Evolutionary conservation across 2,329 filamentous ascomycete species (phyloP).

Genomic region (Alternaria triticina): DNA sequence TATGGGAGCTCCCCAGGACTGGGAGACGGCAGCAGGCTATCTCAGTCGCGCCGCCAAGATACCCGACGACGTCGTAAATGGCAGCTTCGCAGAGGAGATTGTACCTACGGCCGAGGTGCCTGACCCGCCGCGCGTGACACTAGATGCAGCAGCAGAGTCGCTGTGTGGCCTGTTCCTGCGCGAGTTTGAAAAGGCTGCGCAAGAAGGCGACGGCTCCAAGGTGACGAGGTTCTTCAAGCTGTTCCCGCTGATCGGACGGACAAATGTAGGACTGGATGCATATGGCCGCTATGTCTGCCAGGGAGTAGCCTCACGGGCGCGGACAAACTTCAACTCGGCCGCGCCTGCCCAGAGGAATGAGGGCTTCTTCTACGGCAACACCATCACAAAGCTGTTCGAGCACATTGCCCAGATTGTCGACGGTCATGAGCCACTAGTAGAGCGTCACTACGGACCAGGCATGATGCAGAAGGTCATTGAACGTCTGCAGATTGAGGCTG

Average conservation of each 20-base stretch:
- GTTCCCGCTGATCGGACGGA: slow-evolving; percentile 89
- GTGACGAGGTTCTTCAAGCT: slow-evolving; percentile 98
- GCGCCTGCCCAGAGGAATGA: slow-evolving; percentile 69
- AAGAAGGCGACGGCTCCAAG: slow-evolving; percentile 83
- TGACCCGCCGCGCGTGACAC: slow-evolving; percentile 84
- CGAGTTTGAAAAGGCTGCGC: slow-evolving; percentile 92
- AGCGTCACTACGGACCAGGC: slow-evolving; percentile 88
- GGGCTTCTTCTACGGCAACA: slow-evolving; percentile 88
- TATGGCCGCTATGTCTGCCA: slow-evolving; percentile 97
- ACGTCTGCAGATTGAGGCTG: slow-evolving; percentile 88
- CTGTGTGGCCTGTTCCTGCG: slow-evolving; percentile 88
- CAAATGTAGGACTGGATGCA: slow-evolving; percentile 88
- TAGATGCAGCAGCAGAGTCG: slow-evolving; percentile 86
- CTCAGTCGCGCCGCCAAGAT: slow-evolving; percentile 82
- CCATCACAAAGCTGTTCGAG: slow-evolving; percentile 90
- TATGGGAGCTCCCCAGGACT: slow-evolving; percentile 98
- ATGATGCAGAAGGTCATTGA: slow-evolving; percentile 97
- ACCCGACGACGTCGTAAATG: slow-evolving; percentile 78
- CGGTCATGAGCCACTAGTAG: slow-evolving; percentile 86
- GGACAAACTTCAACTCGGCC: slow-evolving; percentile 77
- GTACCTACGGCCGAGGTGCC: slow-evolving; percentile 96
- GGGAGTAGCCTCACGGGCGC: slow-evolving; percentile 84
- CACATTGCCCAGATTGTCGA: slow-evolving; percentile 98
- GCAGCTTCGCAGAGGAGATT: slow-evolving; percentile 87
- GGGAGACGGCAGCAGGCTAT: slow-evolving; percentile 94